Conservation (phyloP, 2,329 filamentous ascomycete species). For the Aspergillus nomiae region DNA sequence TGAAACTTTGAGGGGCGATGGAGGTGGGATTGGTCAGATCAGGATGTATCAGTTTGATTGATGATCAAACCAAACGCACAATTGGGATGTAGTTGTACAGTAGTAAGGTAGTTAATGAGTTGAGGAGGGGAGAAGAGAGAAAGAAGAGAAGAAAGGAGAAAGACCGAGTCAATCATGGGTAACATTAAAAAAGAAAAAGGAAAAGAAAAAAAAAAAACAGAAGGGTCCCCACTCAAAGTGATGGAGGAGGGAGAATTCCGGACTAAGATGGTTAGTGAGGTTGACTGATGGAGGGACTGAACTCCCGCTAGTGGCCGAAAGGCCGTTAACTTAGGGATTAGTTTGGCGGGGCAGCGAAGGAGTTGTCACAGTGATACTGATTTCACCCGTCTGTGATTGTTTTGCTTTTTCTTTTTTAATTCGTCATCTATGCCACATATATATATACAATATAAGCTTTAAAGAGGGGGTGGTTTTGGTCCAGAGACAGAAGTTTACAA, state of each 20-base stretch:
- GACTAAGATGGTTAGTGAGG: constrained; percentile 1
- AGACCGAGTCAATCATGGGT: constrained; percentile 6
- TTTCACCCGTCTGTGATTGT: not conserved
- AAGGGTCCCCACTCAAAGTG: not conserved
- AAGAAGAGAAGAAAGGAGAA: constrained; percentile 11
- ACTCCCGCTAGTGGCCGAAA: constrained; percentile 3
- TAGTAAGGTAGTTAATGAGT: constrained; percentile 11
- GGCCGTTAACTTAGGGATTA: constrained; percentile 7
- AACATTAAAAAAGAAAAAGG: not conserved
- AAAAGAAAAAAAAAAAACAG: constrained; percentile 3
- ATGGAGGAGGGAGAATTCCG: constrained; percentile 1
- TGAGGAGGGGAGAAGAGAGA: constrained; percentile 15
- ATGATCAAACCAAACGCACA: constrained; percentile 2
- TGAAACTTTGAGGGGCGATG: constrained; percentile 4
- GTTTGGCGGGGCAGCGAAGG: constrained; percentile 9
- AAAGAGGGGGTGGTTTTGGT: not conserved
- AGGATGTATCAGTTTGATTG: constrained; percentile 10
- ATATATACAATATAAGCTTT: not conserved
- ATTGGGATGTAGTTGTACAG: constrained; percentile 8
- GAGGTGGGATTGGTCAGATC: constrained; percentile 12
- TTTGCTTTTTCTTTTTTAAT: not conserved
- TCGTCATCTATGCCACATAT: not conserved
- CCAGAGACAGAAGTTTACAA: not conserved
- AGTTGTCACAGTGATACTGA: constrained; percentile 18
- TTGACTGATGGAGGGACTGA: constrained; percentile 4